Conservation (phyloP, 1,284 basidiomycete genomes). For the Malassezia furfur region DNA sequence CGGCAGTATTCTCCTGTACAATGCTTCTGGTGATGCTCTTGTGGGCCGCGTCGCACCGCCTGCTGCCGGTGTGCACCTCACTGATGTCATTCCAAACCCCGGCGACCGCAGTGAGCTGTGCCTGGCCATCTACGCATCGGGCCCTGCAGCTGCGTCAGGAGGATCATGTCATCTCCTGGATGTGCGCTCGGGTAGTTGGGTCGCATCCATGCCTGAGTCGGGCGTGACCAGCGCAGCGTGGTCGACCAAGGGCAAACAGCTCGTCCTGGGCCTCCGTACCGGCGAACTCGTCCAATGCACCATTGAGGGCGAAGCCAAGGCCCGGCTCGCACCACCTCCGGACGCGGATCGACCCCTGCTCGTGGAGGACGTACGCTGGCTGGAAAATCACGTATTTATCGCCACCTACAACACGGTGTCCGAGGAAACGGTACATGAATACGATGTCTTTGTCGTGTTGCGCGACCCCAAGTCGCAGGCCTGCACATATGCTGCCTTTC, state of each 20-base stretch:
- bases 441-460: conserved; percentile 58
- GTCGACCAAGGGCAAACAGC: conserved; percentile 77
- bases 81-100: conserved; percentile 51
- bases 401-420: conserved; percentile 56
- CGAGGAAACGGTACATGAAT: conserved; percentile 50
- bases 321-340: conserved; percentile 1
- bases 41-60: neutral
- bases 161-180: conserved; percentile 17
- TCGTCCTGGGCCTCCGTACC: conserved; percentile 63
- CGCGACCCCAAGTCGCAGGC: conserved; percentile 58
- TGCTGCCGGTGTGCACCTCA: conserved; percentile 3
- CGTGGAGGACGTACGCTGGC: conserved; percentile 57
- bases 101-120: conserved; percentile 48
- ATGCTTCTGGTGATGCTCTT: neutral
- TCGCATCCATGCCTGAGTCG: conserved; percentile 17
- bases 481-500: conserved; percentile 53
- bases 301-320: conserved; percentile 56
- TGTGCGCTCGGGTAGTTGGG: conserved; percentile 23
- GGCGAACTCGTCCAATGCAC: conserved; percentile 66
- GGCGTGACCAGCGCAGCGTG: conserved; percentile 56
- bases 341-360: conserved; percentile 53
- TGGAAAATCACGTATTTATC: conserved; percentile 64
- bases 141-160: conserved; percentile 14
- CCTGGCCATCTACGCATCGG: conserved; percentile 44
- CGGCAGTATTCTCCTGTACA: conserved; percentile 1